Conservation (phyloP, 139 green algal species). For the Chlorella ohadii region DNA sequence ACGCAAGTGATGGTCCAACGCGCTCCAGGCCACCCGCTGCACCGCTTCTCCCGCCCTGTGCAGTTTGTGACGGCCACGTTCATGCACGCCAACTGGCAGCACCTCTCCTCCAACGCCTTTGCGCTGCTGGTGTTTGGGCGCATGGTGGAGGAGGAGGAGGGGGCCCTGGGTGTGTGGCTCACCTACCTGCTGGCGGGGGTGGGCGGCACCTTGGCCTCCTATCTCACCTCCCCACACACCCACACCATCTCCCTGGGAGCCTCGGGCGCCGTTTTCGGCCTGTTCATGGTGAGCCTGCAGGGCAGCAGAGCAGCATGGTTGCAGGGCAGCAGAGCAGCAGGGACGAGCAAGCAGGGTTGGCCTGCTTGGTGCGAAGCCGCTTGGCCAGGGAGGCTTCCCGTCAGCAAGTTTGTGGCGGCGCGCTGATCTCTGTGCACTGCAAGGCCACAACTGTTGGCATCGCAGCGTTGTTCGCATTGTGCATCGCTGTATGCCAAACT, state of each 20-base stretch:
- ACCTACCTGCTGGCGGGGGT: slow-evolving; percentile 61
- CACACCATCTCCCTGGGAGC: slow-evolving; percentile 40
- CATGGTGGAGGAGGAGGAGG: slow-evolving; percentile 67
- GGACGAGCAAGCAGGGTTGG: too few species aligned
- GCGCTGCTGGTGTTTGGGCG: slow-evolving; percentile 59
- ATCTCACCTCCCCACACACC: slow-evolving; percentile 40
- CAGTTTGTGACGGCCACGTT: slow-evolving; percentile 58
- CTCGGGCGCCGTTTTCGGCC: slow-evolving; percentile 74
- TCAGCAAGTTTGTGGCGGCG: too few species aligned
- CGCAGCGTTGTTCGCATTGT: too few species aligned
- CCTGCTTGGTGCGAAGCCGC: too few species aligned
- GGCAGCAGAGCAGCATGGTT: neutral
- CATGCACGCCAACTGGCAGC: slow-evolving; percentile 59
- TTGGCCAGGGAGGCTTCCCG: too few species aligned
- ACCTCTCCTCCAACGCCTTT: slow-evolving; percentile 59
- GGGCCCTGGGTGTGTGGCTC: slow-evolving; percentile 46
- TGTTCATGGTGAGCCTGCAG: slow-evolving; percentile 66
- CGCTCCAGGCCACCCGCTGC: too few species aligned
- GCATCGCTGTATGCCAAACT: too few species aligned
- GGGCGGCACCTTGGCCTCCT: slow-evolving; percentile 38
- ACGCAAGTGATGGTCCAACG: too few species aligned
- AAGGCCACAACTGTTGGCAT: too few species aligned
- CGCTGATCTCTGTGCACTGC: too few species aligned
- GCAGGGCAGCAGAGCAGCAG: too few species aligned
- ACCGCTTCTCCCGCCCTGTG: neutral